Conservation (phyloP, 345 rosid genomes). For the Eucalyptus decipiens region DNA sequence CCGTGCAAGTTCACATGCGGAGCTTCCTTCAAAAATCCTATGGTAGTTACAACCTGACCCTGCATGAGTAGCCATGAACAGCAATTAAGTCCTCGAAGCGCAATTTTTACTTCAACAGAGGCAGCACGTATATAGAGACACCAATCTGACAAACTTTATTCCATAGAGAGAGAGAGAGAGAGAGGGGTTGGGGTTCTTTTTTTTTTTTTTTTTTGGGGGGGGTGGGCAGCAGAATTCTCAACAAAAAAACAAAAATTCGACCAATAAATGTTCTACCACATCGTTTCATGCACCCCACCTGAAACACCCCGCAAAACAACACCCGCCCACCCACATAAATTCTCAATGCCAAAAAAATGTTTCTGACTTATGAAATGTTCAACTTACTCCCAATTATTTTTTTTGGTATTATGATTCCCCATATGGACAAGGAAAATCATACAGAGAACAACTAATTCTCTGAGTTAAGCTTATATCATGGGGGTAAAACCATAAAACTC, state of each 20-base stretch:
- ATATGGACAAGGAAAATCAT: background rate
- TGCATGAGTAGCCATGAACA: slow-evolving; percentile 9
- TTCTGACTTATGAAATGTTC: background rate
- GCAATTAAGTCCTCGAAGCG: background rate
- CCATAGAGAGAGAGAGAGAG: background rate
- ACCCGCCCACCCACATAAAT: background rate
- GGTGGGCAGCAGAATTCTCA: background rate
- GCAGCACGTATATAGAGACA: background rate
- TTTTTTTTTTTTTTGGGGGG: too few species aligned
- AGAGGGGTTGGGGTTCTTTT: background rate
- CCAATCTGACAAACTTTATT: background rate
- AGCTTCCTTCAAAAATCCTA: slow-evolving; percentile 92
- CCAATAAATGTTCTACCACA: background rate
- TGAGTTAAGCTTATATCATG: background rate
- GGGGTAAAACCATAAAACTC: background rate
- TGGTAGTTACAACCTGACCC: slow-evolving; percentile 73
- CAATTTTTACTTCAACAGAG: background rate
- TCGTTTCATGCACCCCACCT: background rate
- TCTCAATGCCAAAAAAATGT: background rate
- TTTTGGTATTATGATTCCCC: background rate
- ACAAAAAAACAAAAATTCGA: background rate
- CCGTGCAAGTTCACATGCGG: slow-evolving; percentile 66
- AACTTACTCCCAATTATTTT: background rate
- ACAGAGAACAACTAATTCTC: background rate
- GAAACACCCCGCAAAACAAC: background rate